A percentile compares a stretch with the other conserved stretches of the same genome.
These are phyloP conservation scores for Yamadazyma atlantica DNA, from an alignment of 1,139 yeast genomes.

Conservation along the genomic window DNA sequence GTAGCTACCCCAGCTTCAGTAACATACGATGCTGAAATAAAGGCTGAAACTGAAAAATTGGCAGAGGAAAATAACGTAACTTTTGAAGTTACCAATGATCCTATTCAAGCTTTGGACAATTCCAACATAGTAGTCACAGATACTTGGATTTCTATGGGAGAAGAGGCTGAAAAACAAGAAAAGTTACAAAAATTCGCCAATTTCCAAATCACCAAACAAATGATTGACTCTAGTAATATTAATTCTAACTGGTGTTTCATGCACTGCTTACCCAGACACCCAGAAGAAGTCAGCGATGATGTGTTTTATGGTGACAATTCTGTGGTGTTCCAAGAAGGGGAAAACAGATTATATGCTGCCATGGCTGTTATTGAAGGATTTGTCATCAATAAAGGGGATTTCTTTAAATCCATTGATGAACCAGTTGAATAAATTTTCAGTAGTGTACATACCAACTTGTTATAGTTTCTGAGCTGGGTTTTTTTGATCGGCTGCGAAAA, in stretches of 20 bases:
- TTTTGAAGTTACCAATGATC: constrained; percentile 70
- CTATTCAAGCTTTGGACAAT: constrained; percentile 63
- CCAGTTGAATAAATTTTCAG: neutral
- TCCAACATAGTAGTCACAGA: constrained; percentile 93
- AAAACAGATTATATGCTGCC: constrained; percentile 93
- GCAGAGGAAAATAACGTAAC: constrained; percentile 53
- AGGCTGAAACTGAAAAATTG: constrained; percentile 52
- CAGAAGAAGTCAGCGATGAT: constrained; percentile 90
- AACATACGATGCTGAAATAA: constrained; percentile 60
- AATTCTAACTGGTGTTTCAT: constrained; percentile 78
- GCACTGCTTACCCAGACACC: constrained; percentile 97
- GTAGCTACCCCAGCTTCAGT: constrained; percentile 81
- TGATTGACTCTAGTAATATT: constrained; percentile 59
- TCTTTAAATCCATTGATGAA: constrained; percentile 22
- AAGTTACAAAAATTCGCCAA: constrained; percentile 82
- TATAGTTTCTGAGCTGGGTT: neutral
- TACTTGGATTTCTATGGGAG: constrained; percentile 98
- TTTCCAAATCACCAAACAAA: constrained; percentile 73
- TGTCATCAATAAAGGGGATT: constrained; percentile 77
- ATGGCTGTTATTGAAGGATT: constrained; percentile 90
- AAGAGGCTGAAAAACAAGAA: constrained; percentile 71
- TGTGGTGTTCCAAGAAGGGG: constrained; percentile 92
- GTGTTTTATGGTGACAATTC: constrained; percentile 85
- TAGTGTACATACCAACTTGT: neutral
- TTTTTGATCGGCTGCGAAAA: neutral